Percentiles rank a stretch among this genome's conserved stretches.
phyloP scores from a whole-genome alignment of 139 green algal genomes.

The Chlamydomonas sphaeroides region DNA sequence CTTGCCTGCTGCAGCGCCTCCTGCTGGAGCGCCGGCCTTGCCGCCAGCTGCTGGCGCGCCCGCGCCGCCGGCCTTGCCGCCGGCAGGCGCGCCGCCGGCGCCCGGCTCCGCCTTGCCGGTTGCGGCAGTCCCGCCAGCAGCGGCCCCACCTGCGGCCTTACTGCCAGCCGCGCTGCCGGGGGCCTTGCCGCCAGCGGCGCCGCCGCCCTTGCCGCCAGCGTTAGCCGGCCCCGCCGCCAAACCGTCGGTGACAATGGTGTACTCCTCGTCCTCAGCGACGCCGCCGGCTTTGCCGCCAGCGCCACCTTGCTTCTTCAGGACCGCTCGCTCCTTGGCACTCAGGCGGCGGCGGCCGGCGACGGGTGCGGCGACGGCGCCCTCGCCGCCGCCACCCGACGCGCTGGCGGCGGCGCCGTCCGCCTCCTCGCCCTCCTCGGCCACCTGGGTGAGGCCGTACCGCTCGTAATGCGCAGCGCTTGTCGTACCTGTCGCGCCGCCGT shows the following conservation, averaged over 20 bases:
- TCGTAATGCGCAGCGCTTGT: conserved; percentile 11
- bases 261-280: conserved; percentile 35
- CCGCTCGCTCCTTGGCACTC: conserved; percentile 74
- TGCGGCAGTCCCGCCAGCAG: neutral
- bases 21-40: neutral
- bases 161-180: neutral
- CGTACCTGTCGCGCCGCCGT: neutral
- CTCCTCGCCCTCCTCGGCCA: neutral
- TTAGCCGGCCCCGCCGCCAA: neutral
- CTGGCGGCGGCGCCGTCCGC: neutral
- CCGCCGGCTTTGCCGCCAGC: neutral
- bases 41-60: neutral
- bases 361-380: neutral
- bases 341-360: conserved; percentile 60
- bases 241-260: conserved; percentile 5
- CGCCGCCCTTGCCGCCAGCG: neutral
- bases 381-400: neutral
- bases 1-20: neutral
- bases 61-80: neutral
- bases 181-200: neutral
- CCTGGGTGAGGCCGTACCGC: conserved; percentile 22
- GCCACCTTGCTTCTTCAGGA: conserved; percentile 61
- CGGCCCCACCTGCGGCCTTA: neutral
- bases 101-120: neutral
- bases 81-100: neutral